These are phyloP conservation scores for Geosiphon pyriformis DNA, from an alignment of 192 early-diverging fungal species.

Conservation along the genomic window DNA sequence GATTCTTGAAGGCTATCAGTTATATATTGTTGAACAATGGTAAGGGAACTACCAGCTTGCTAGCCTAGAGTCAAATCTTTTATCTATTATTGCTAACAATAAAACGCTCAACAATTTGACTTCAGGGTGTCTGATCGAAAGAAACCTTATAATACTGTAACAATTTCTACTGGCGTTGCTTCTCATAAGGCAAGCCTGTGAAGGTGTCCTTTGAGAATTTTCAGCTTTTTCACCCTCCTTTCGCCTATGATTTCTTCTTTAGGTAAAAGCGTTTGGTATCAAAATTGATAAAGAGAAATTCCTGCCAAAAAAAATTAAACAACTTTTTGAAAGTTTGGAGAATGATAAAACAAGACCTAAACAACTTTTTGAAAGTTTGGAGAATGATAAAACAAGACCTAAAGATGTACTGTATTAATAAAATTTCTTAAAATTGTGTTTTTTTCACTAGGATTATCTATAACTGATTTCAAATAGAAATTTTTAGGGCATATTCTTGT, in stretches of 20 bases:
- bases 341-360: constrained; percentile 28
- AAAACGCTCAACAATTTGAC: too few species aligned
- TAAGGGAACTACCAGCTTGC: neutral
- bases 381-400: constrained; percentile 25
- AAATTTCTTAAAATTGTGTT: neutral
- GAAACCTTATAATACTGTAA: constrained; percentile 35
- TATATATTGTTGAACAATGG: constrained; percentile 49
- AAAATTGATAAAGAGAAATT: constrained; percentile 29
- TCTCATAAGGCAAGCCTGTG: constrained; percentile 27
- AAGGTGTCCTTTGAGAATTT: neutral
- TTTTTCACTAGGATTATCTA: neutral
- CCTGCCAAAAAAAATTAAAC: constrained; percentile 26
- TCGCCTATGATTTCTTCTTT: neutral
- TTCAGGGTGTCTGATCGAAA: constrained; percentile 40
- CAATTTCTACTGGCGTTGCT: constrained; percentile 40
- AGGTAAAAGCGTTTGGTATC: constrained; percentile 39
- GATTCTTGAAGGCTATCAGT: constrained; percentile 36
- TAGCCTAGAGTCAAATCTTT: neutral
- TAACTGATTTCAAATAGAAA: constrained; percentile 27
- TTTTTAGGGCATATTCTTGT: constrained; percentile 32
- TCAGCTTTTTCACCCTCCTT: neutral
- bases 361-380: constrained; percentile 21
- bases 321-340: constrained; percentile 23
- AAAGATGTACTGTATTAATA: constrained; percentile 29
- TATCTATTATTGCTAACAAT: neutral